A percentile compares a stretch with the other conserved stretches of the same genome.
Evolutionary conservation across 2,329 filamentous ascomycete genomes (phyloP).

Genomic region (Xylaria digitata): DNA sequence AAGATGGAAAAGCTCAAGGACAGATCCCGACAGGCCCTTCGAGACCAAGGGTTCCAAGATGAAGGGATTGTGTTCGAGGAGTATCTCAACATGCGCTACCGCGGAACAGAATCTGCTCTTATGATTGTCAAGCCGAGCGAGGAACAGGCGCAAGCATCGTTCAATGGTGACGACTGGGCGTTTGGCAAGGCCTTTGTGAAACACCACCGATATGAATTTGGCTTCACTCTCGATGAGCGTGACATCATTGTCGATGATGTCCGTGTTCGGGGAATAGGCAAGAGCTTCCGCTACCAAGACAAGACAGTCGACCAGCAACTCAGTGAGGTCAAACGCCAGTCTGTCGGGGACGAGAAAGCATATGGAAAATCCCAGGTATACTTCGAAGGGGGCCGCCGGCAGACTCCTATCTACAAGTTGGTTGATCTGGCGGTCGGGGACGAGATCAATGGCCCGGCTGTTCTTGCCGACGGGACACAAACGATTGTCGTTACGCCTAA

Average conservation of each 20-base stretch:
- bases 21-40: conserved; percentile 75
- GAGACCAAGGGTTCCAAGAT: conserved; percentile 82
- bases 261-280: conserved; percentile 86
- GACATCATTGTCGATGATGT: conserved; percentile 94
- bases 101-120: conserved; percentile 88
- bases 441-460: conserved; percentile 80
- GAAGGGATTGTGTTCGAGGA: conserved; percentile 85
- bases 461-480: conserved; percentile 88
- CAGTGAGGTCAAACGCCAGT: conserved; percentile 71
- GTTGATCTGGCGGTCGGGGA: conserved; percentile 79
- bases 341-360: conserved; percentile 67
- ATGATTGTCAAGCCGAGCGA: conserved; percentile 84
- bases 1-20: conserved; percentile 84
- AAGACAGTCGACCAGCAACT: conserved; percentile 88
- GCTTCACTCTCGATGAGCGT: conserved; percentile 84
- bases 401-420: conserved; percentile 86
- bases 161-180: conserved; percentile 76
- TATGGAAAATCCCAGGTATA: conserved; percentile 79
- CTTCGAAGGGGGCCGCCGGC: conserved; percentile 81
- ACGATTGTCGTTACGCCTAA: conserved; percentile 90
- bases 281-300: conserved; percentile 82
- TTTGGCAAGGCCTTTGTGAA: conserved; percentile 87
- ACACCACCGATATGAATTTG: conserved; percentile 92
- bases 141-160: conserved; percentile 69
- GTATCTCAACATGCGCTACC: conserved; percentile 93